Base-by-base conservation (phyloP, 2,329 filamentous ascomycete genomes). In the Harringtonia aguacate region DNA sequence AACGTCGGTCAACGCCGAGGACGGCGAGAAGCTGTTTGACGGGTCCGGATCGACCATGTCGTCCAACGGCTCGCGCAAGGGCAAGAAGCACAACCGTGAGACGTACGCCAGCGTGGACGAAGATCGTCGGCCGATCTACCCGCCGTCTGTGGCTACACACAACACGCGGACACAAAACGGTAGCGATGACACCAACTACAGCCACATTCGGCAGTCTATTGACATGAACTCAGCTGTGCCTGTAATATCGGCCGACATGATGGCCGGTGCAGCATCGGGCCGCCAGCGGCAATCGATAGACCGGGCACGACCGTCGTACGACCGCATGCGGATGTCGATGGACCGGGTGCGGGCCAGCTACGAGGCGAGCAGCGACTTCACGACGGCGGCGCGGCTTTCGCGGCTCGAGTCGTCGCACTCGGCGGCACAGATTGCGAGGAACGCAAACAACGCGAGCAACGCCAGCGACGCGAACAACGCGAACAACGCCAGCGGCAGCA, bases 121-220 rank as follows among this genome's bases (percentile, higher is more conserved):
- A 63, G 90, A 95, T 58, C 75, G 86, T 61, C 79, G 88, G 52
- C 89, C 89, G 28, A 94, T 97, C 56, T 97, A 97, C 63, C 86
- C 90, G 40, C 88, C 90, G 14, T 94, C 89, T 43, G 80, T 90
- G 55, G 84, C 86, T 39, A 90, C 84, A 28, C 83, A 92, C 59
- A 90, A 79, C 50, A 70, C 88, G 52, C 81, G 82, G 41, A 92
- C 86, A 55, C 86, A 94, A 58, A 94, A 90, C 54, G 87, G 88
- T 48, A 95, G 89, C 64, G 89, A 95, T 62, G 90, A 87, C 48
- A 95, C 92, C 40, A 89, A 94, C 55, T 94, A 88, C 61, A 47
- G 43, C 41, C 42, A 51, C 44, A 36, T 39, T 14, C 48, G 46
- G 34, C 43, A 46, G 41, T 45, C 44, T 43, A 50, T 48, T 24